Percentiles rank a stretch among this genome's conserved stretches.
phyloP scores from a whole-genome alignment of 148 eudicot species.

The Linanthus parryae region DNA sequence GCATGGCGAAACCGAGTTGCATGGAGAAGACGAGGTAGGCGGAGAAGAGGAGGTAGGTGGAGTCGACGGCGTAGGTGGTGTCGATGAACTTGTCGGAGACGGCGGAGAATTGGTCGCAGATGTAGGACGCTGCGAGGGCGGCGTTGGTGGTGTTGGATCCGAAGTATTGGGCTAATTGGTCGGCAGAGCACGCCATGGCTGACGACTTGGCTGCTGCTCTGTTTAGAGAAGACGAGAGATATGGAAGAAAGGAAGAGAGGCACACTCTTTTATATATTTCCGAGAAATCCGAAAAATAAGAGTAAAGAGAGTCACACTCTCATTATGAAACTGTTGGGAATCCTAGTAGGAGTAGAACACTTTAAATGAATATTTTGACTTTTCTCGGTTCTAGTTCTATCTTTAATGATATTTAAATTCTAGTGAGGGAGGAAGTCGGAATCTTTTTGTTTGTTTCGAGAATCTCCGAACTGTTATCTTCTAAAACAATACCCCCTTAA shows the following conservation, averaged over 20 bases:
- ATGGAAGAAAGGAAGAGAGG: neutral
- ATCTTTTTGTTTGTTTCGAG: no score
- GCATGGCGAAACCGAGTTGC: slow-evolving; percentile 93
- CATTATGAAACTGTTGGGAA: no score
- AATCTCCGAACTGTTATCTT: no score
- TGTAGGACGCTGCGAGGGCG: slow-evolving; percentile 49
- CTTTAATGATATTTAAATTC: no score
- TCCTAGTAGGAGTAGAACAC: no score
- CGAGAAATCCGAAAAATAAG: no score
- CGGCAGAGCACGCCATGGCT: slow-evolving; percentile 20
- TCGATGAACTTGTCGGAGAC: slow-evolving; percentile 24
- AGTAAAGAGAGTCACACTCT: no score
- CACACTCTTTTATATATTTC: no score
- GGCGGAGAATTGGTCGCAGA: slow-evolving; percentile 47
- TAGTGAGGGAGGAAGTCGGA: no score
- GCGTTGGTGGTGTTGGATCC: slow-evolving; percentile 37
- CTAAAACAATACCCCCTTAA: no score
- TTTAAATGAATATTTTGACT: no score
- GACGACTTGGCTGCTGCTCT: slow-evolving; percentile 16
- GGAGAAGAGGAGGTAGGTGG: slow-evolving; percentile 70
- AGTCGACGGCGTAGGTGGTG: slow-evolving; percentile 48
- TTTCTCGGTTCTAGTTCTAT: no score
- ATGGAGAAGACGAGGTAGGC: slow-evolving; percentile 84
- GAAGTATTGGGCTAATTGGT: slow-evolving; percentile 23
- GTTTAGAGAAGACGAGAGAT: neutral